These are phyloP conservation scores for Sorghum bicolor DNA, from an alignment of 176 grass and related monocot species.

Conservation along the genomic window DNA sequence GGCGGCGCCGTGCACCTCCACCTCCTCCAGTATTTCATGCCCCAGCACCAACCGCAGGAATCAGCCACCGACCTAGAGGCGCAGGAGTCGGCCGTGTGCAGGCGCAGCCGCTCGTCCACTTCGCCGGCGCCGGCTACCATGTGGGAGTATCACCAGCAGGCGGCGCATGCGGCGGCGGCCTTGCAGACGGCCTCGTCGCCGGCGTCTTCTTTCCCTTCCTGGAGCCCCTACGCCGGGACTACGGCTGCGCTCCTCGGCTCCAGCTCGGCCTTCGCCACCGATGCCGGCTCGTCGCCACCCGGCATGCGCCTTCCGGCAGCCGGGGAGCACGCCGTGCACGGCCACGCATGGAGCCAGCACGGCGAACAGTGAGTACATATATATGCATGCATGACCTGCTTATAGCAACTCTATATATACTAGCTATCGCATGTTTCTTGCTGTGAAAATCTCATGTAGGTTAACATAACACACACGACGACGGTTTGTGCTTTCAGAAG, in stretches of 20 bases:
- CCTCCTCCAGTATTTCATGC: slow-evolving; percentile 52
- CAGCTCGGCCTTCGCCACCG: slow-evolving; percentile 27
- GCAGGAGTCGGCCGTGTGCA: neutral
- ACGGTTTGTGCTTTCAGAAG: slow-evolving; percentile 17
- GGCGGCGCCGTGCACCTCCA: slow-evolving; percentile 32
- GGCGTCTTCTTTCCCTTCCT: slow-evolving; percentile 22
- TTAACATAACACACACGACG: neutral
- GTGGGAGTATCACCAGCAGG: slow-evolving; percentile 48
- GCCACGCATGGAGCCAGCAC: slow-evolving; percentile 38
- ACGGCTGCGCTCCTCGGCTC: slow-evolving; percentile 26
- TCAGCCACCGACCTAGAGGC: slow-evolving; percentile 1
- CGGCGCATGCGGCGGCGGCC: slow-evolving; percentile 18
- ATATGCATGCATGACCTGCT: neutral
- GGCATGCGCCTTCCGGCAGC: slow-evolving; percentile 13
- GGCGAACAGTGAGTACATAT: slow-evolving; percentile 40
- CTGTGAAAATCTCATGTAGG: neutral
- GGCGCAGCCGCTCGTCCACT: slow-evolving; percentile 10
- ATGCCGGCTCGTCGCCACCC: neutral
- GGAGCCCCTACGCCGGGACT: slow-evolving; percentile 27
- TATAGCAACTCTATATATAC: neutral
- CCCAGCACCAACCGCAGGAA: slow-evolving; percentile 23
- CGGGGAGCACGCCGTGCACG: neutral
- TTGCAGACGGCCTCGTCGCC: slow-evolving; percentile 20
- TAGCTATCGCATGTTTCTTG: slow-evolving; percentile 3
- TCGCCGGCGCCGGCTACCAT: slow-evolving; percentile 33